phyloP scores from a whole-genome alignment of 208 protist genomes.

The Trypanosoma rangeli region DNA sequence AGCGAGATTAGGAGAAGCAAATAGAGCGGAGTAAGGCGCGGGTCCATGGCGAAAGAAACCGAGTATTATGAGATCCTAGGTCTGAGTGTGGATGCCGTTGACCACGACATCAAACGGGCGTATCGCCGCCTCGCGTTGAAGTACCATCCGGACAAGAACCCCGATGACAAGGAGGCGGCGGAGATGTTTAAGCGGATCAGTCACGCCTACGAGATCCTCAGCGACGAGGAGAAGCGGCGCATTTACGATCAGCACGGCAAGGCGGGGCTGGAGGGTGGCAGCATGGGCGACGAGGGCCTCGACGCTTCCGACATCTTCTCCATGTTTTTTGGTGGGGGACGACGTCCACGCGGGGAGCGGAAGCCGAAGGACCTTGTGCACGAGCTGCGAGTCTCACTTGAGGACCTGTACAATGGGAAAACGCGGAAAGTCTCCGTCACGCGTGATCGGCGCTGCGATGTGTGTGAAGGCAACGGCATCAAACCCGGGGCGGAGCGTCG shows the following conservation, averaged over 20 bases:
- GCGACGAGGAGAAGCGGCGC: slow-evolving; percentile 93
- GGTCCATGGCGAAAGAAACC: slow-evolving; percentile 80
- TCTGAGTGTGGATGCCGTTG: slow-evolving; percentile 63
- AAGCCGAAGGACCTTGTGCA: slow-evolving; percentile 95
- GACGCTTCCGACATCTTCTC: slow-evolving; percentile 87
- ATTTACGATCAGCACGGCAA: slow-evolving; percentile 98
- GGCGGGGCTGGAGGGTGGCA: slow-evolving; percentile 93
- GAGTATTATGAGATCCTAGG: slow-evolving; percentile 88
- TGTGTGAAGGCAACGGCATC: slow-evolving; percentile 68
- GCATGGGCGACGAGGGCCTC: slow-evolving; percentile 54
- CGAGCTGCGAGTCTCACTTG: slow-evolving; percentile 91
- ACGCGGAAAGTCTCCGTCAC: slow-evolving; percentile 90
- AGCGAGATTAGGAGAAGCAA: background rate
- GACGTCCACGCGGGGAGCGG: slow-evolving; percentile 60
- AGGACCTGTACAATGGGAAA: slow-evolving; percentile 97
- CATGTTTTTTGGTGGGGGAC: slow-evolving; percentile 86
- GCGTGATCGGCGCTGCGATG: slow-evolving; percentile 66
- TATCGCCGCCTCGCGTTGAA: slow-evolving; percentile 83
- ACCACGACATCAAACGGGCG: slow-evolving; percentile 87
- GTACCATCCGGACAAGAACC: slow-evolving; percentile 92
- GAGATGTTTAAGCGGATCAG: slow-evolving; percentile 94
- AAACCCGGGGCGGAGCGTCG: slow-evolving; percentile 43
- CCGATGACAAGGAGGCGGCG: slow-evolving; percentile 68
- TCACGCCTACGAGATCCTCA: slow-evolving; percentile 97
- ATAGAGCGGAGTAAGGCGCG: background rate